Base-by-base conservation (phyloP, 768 basidiomycete genomes). In the Termitomyces sp. region DNA sequence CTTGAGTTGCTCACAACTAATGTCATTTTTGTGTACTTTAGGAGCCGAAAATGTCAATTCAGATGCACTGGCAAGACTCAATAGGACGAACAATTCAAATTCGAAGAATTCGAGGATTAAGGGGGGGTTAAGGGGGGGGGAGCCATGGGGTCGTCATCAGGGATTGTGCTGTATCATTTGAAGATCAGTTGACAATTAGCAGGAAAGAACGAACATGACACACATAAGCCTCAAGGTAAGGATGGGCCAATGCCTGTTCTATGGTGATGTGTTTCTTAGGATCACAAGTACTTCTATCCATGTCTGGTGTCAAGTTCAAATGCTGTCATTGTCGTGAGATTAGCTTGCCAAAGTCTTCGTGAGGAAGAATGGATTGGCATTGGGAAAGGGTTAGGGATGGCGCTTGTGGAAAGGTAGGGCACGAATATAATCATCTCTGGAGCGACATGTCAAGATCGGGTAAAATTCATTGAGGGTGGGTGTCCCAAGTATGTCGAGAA, bases 401-500 rank as follows among this genome's bases (percentile, higher is more conserved):
- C 83, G 84, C 76, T 95, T 96, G 62, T 91, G 83, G 83, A 98
- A 97, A 2, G 95, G 96, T 64, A 99, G 75, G 1, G 93, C 91
- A 20, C 95, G 89, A 61, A 98, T 91, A 72, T 98, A 98, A n/a
- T n/a, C n/a, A 69, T 98, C 95, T 45, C 94, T 87, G 48, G 94
- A 96, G 54, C 95, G 78, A 18, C 88, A 82, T 10, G 93, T 93
- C 16, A 92, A 95, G 69, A n/a, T n/a, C n/a, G n/a, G n/a, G n/a
- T n/a, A n/a, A n/a, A n/a, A n/a, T n/a, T n/a, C n/a, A n/a, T n/a
- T n/a, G n/a, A n/a, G n/a, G n/a, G n/a, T n/a, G n/a, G n/a, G n/a
- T n/a, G n/a, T n/a, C n/a, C n/a, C n/a, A 99, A 99, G 86, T 32
- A 98, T 91, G 65, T 98, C 95, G 67, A 98, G 84, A 69, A 98